These are phyloP conservation scores for Alternaria atra DNA, from an alignment of 2,329 filamentous ascomycete species.

Conservation along the genomic window DNA sequence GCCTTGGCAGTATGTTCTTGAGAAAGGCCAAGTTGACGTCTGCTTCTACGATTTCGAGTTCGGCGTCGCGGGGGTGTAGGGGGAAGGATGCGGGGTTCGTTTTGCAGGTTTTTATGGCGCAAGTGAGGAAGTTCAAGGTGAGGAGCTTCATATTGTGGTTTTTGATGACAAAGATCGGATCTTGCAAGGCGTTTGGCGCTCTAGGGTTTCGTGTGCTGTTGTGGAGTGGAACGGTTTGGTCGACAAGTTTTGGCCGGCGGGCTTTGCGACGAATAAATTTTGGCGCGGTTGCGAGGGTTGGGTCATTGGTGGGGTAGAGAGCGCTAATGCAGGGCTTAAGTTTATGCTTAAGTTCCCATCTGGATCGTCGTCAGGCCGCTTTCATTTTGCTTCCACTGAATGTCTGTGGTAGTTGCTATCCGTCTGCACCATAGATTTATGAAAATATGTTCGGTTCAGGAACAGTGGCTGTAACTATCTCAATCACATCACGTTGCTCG, in stretches of 20 bases:
- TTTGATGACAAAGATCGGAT: neutral
- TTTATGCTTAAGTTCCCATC: conserved; percentile 28
- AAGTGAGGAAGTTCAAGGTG: conserved; percentile 95
- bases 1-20: conserved; percentile 81
- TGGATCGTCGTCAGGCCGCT: neutral
- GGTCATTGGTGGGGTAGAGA: conserved; percentile 2
- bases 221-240: conserved; percentile 50
- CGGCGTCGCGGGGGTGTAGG: conserved; percentile 89
- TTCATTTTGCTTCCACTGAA: neutral
- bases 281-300: neutral
- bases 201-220: neutral
- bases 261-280: conserved; percentile 12
- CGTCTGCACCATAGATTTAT: neutral
- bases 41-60: conserved; percentile 84
- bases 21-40: conserved; percentile 84
- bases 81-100: conserved; percentile 81
- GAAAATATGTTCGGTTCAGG: neutral
- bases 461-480: neutral
- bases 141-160: conserved; percentile 80
- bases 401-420: neutral
- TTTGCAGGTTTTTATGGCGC: conserved; percentile 95
- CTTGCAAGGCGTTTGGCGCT: neutral
- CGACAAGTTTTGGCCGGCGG: neutral
- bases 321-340: conserved; percentile 23
- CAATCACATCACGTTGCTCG: neutral